Conservation (phyloP, 345 rosid species). For the Carallia pectinifolia region DNA sequence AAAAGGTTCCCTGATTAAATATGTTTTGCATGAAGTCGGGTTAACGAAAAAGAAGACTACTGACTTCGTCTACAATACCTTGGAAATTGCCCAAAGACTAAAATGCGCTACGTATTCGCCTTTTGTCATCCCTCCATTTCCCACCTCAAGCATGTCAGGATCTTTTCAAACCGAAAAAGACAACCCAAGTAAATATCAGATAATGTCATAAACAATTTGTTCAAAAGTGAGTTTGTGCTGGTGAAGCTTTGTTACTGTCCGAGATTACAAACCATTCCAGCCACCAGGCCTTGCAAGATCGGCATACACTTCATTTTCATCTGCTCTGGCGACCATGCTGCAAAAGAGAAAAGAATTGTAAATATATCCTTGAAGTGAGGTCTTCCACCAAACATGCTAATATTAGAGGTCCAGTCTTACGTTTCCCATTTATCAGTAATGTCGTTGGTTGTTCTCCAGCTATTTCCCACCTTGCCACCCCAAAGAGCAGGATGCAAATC, state of each 20-base stretch:
- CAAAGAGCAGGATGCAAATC: conserved; percentile 37
- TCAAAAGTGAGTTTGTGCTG: not conserved
- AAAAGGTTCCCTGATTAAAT: not conserved
- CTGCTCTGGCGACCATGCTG: conserved; percentile 47
- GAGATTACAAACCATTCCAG: conserved; percentile 28
- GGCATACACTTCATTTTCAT: conserved; percentile 30
- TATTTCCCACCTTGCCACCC: conserved; percentile 35
- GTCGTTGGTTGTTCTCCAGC: conserved; percentile 35
- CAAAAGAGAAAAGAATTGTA: conserved; percentile 12
- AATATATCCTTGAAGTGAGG: not conserved
- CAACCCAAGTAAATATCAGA: not conserved
- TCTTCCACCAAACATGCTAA: not conserved
- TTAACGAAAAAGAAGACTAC: not conserved
- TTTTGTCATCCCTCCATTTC: conserved; percentile 92
- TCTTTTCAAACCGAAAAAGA: conserved; percentile 37
- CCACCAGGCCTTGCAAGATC: conserved; percentile 33
- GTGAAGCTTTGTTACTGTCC: not conserved
- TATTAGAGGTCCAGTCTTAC: conserved; percentile 5
- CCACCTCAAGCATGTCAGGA: conserved; percentile 99
- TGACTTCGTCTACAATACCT: conserved; percentile 37
- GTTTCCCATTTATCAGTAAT: conserved; percentile 33
- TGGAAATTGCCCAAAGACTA: conserved; percentile 93
- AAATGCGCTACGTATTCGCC: conserved; percentile 84
- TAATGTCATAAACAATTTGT: not conserved
- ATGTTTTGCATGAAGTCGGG: not conserved